phyloP scores from a whole-genome alignment of 495 filamentous ascomycete genomes.

The Neohortaea acidophila region DNA sequence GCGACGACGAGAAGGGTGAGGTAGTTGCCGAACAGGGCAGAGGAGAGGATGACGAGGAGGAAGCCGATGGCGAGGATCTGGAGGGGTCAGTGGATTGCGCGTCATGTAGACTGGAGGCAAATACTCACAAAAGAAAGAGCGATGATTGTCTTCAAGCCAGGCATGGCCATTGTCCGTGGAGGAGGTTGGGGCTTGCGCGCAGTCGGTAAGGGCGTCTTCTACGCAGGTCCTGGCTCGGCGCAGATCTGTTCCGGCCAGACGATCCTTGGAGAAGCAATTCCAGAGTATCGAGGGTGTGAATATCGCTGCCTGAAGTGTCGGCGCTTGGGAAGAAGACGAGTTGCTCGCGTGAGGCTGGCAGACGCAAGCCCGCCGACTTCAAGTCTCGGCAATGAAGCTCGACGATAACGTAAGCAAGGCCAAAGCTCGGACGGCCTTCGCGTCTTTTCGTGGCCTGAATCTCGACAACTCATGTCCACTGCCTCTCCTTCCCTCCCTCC shows the following conservation, averaged over 20 bases:
- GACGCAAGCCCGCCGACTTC: too few species aligned
- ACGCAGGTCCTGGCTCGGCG: too few species aligned
- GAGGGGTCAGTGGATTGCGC: background rate
- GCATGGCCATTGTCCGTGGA: slow-evolving; percentile 43
- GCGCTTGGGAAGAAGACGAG: too few species aligned
- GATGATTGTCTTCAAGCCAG: slow-evolving; percentile 96
- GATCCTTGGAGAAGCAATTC: too few species aligned
- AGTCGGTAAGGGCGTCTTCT: too few species aligned
- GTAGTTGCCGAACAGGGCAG: slow-evolving; percentile 85
- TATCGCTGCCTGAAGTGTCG: too few species aligned
- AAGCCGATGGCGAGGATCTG: slow-evolving; percentile 95
- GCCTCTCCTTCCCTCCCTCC: background rate
- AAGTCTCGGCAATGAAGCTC: too few species aligned
- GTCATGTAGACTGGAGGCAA: slow-evolving; percentile 13
- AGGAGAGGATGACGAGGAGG: slow-evolving; percentile 96
- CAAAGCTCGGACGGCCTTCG: slow-evolving; percentile 1
- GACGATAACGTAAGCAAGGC: background rate
- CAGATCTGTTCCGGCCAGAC: too few species aligned
- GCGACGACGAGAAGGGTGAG: slow-evolving; percentile 86
- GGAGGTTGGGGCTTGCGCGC: background rate
- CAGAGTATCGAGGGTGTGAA: too few species aligned
- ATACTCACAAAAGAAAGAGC: slow-evolving; percentile 79
- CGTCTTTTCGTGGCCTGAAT: slow-evolving; percentile 3
- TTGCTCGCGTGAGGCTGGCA: too few species aligned
- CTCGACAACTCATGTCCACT: background rate